Conservation (phyloP, 495 filamentous ascomycete species). For the Aspergillus sclerotioniger region DNA sequence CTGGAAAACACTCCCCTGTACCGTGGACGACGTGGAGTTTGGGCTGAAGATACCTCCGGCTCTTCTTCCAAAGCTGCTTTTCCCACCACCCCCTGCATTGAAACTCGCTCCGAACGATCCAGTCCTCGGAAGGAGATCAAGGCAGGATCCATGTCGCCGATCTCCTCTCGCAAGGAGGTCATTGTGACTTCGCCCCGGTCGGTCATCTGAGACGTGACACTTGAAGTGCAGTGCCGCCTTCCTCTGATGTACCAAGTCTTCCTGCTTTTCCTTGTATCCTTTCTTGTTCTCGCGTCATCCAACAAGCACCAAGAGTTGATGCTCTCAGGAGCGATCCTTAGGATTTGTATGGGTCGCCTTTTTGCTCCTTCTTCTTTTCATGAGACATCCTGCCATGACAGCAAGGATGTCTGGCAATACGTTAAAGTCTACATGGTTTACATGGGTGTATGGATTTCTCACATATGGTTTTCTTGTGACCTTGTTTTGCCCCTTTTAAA, state of each 20-base stretch:
- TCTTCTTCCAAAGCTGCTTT: constrained; percentile 34
- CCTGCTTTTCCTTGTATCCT: background rate
- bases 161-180: constrained; percentile 35
- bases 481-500: constrained; percentile 10
- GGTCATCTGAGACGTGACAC: constrained; percentile 14
- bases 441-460: background rate
- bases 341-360: constrained; percentile 1
- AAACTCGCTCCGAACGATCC: constrained; percentile 25
- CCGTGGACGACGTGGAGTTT: constrained; percentile 29
- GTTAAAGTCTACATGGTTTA: constrained; percentile 3
- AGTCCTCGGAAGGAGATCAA: constrained; percentile 37
- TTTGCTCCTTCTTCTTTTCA: background rate
- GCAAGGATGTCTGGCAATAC: background rate
- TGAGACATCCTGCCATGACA: background rate
- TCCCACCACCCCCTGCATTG: constrained; percentile 25
- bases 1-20: constrained; percentile 33
- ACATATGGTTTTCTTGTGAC: background rate
- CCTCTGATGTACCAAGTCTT: background rate
- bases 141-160: constrained; percentile 35
- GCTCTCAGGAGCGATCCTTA: background rate
- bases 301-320: background rate
- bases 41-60: constrained; percentile 32
- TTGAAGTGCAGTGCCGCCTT: background rate
- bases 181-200: constrained; percentile 25
- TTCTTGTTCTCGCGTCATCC: background rate